These are phyloP conservation scores for Tuber brumale DNA, from an alignment of 495 filamentous ascomycete species.

Conservation along the genomic window DNA sequence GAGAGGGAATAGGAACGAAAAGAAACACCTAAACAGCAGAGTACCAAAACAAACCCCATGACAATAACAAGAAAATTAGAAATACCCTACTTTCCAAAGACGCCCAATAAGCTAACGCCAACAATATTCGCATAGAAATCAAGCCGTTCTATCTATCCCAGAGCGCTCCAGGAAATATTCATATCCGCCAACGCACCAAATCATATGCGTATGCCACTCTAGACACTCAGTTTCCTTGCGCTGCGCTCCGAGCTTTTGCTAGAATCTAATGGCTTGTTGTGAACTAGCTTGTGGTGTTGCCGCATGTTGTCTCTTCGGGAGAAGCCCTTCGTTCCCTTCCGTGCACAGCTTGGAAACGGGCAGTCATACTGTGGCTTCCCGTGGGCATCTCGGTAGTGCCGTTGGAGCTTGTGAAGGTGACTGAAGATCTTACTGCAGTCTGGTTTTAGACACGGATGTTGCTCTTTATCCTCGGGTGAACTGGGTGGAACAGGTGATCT, in stretches of 20 bases:
- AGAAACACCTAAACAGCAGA: neutral
- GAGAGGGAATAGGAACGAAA: neutral
- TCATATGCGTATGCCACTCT: neutral
- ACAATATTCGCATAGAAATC: neutral
- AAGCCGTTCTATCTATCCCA: neutral
- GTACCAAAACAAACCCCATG: neutral
- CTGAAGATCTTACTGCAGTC: slow-evolving; percentile 29
- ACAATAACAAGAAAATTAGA: neutral
- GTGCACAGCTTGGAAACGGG: slow-evolving; percentile 25
- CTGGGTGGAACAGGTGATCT: slow-evolving; percentile 10
- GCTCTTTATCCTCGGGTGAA: slow-evolving; percentile 19
- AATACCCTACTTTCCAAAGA: neutral
- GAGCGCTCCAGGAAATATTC: neutral
- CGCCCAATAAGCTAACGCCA: neutral
- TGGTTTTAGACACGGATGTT: slow-evolving; percentile 27
- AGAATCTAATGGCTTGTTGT: slow-evolving; percentile 21
- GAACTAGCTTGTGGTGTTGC: slow-evolving; percentile 31
- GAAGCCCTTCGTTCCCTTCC: slow-evolving; percentile 30
- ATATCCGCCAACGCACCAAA: neutral
- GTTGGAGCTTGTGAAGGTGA: slow-evolving; percentile 29
- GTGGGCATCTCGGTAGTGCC: slow-evolving; percentile 28
- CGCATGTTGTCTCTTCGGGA: slow-evolving; percentile 34
- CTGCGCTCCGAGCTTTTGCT: slow-evolving; percentile 3
- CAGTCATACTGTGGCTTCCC: slow-evolving; percentile 34
- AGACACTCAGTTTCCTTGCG: slow-evolving; percentile 4